These are phyloP conservation scores for Malassezia psittaci DNA, from an alignment of 1,284 basidiomycete species.

Conservation along the genomic window DNA sequence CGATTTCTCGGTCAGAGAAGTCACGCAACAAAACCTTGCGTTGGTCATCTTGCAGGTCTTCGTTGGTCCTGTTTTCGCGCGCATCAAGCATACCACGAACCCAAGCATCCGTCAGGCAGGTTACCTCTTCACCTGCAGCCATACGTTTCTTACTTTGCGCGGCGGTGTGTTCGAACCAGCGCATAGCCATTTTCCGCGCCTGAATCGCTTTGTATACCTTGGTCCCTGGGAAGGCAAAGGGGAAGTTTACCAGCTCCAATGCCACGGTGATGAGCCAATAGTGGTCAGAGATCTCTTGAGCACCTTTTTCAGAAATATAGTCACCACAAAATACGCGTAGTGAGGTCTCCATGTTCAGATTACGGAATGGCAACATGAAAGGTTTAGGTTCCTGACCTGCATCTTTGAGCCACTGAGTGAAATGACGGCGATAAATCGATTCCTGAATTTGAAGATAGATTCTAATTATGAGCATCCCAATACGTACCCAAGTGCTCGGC, in stretches of 20 bases:
- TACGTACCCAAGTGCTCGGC: slow-evolving; percentile 50
- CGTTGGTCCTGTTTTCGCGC: slow-evolving; percentile 53
- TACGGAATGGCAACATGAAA: slow-evolving; percentile 80
- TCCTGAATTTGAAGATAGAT: slow-evolving; percentile 85
- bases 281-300: slow-evolving; percentile 72
- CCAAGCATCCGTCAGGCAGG: slow-evolving; percentile 91
- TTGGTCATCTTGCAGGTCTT: slow-evolving; percentile 49
- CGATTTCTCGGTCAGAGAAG: slow-evolving; percentile 89
- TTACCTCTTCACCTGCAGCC: slow-evolving; percentile 68
- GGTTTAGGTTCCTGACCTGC: slow-evolving; percentile 24
- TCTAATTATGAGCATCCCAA: slow-evolving; percentile 33
- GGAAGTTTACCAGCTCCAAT: slow-evolving; percentile 97
- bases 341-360: slow-evolving; percentile 95
- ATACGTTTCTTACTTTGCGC: slow-evolving; percentile 71
- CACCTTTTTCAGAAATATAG: slow-evolving; percentile 72
- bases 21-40: slow-evolving; percentile 56
- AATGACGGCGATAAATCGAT: slow-evolving; percentile 66
- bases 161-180: slow-evolving; percentile 72
- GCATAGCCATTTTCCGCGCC: slow-evolving; percentile 77
- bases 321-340: slow-evolving; percentile 86
- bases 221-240: slow-evolving; percentile 66
- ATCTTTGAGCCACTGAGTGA: slow-evolving; percentile 51
- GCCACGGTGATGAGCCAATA: slow-evolving; percentile 94
- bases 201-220: slow-evolving; percentile 91
- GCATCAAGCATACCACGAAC: slow-evolving; percentile 61